Evolutionary conservation across 495 filamentous ascomycete genomes (phyloP).

Genomic region (Penicillium robsamsonii): DNA sequence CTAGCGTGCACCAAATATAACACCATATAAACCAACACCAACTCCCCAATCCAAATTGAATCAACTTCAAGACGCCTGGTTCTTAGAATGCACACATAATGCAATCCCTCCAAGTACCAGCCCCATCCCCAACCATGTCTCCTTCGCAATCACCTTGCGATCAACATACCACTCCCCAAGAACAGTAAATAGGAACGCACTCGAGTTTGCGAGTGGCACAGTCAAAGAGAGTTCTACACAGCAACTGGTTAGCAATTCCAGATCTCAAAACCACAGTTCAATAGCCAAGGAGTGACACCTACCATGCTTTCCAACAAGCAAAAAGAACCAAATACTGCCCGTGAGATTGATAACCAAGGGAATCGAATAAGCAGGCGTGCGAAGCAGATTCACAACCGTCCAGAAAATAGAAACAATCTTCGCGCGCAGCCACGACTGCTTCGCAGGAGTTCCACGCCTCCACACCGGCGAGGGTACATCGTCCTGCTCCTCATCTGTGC

Average conservation of each 20-base stretch:
- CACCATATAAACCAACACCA: not conserved
- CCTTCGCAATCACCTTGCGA: constrained; percentile 78
- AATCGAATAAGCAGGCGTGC: constrained; percentile 77
- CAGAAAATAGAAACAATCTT: constrained; percentile 60
- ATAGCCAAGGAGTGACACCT: constrained; percentile 31
- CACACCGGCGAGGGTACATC: constrained; percentile 26
- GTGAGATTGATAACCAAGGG: constrained; percentile 88
- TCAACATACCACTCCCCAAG: constrained; percentile 95
- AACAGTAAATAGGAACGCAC: constrained; percentile 94
- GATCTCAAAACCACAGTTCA: not conserved
- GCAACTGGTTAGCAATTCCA: not conserved
- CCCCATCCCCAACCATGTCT: constrained; percentile 87
- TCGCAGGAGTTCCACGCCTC: constrained; percentile 17
- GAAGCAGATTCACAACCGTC: constrained; percentile 73
- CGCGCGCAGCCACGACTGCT: constrained; percentile 48
- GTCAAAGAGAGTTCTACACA: constrained; percentile 79
- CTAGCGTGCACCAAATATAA: not conserved
- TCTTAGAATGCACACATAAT: constrained; percentile 72
- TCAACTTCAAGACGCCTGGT: constrained; percentile 21
- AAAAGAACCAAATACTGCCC: constrained; percentile 95
- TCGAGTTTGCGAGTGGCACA: constrained; percentile 89
- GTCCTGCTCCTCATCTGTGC: constrained; percentile 22
- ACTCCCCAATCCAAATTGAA: not conserved
- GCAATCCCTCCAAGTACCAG: constrained; percentile 80
- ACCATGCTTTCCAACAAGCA: constrained; percentile 91